Percentiles rank a stretch among this genome's conserved stretches.
These are phyloP conservation scores for Macaranga tanarius DNA, from an alignment of 441 rosid genomes.

Conservation along the genomic window DNA sequence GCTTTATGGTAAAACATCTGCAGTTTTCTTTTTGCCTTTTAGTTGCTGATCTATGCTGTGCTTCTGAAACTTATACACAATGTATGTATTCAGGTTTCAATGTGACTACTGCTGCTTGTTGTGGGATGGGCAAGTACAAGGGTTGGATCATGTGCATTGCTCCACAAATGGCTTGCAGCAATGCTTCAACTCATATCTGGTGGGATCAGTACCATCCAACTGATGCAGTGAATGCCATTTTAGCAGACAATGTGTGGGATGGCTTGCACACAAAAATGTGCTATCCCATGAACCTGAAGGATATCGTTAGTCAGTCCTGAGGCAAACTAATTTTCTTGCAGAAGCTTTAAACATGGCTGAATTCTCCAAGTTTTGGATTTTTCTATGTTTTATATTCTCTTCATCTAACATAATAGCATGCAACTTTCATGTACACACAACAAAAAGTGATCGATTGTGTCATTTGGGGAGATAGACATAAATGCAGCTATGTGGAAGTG, in stretches of 20 bases:
- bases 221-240: conserved; percentile 71
- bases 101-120: conserved; percentile 72
- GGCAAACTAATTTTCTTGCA: not conserved
- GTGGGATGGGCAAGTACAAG: conserved; percentile 75
- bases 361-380: not conserved
- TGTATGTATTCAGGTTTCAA: conserved; percentile 51
- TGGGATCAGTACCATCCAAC: conserved; percentile 98
- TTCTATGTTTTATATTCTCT: too few species aligned
- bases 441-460: not conserved
- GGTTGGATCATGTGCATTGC: conserved; percentile 83
- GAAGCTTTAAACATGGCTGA: conserved; percentile 2
- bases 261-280: conserved; percentile 74
- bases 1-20: conserved; percentile 50
- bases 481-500: too few species aligned
- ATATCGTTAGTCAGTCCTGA: conserved; percentile 38
- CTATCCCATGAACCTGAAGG: conserved; percentile 64
- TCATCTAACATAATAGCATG: not conserved
- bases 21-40: not conserved
- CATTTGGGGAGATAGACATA: too few species aligned
- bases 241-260: conserved; percentile 86
- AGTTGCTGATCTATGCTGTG: not conserved
- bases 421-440: not conserved
- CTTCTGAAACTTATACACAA: not conserved
- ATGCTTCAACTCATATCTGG: conserved; percentile 74
- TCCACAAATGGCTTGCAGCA: conserved; percentile 73